Percentiles rank a stretch among this genome's conserved stretches.
Evolutionary conservation across 2,329 filamentous ascomycete genomes (phyloP).

Genomic region (Sporothrix brasiliensis): DNA sequence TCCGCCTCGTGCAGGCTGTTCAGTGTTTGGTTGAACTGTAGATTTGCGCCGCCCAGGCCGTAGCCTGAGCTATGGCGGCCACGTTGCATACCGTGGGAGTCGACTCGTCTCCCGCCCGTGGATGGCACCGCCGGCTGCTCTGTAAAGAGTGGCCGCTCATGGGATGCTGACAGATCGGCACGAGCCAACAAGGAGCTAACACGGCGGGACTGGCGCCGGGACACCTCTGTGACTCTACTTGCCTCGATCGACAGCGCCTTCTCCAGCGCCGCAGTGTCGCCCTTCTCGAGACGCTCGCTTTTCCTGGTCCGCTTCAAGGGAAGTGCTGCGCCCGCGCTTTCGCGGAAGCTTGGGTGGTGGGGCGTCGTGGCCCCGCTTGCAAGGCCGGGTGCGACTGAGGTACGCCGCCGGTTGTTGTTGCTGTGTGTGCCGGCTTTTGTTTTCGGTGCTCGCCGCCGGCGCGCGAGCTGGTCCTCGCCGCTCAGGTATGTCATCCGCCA

Average conservation of each 20-base stretch:
- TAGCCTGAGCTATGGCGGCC: slow-evolving; percentile 60
- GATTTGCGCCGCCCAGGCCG: slow-evolving; percentile 34
- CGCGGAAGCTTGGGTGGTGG: slow-evolving; percentile 68
- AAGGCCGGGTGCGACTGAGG: slow-evolving; percentile 68
- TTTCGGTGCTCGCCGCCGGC: slow-evolving; percentile 52
- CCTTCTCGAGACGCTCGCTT: slow-evolving; percentile 54
- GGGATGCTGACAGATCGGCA: slow-evolving; percentile 81
- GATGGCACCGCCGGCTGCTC: slow-evolving; percentile 56
- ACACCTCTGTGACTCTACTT: slow-evolving; percentile 59
- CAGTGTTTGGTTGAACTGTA: slow-evolving; percentile 52
- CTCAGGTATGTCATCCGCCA: slow-evolving; percentile 82
- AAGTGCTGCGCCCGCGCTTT: slow-evolving; percentile 70
- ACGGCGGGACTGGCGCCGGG: slow-evolving; percentile 67
- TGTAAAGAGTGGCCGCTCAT: slow-evolving; percentile 77
- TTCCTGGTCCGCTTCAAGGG: slow-evolving; percentile 58
- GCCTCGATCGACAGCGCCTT: slow-evolving; percentile 72
- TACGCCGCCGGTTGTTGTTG: slow-evolving; percentile 54
- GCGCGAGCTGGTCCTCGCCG: slow-evolving; percentile 61
- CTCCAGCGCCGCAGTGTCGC: slow-evolving; percentile 51
- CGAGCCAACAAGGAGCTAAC: slow-evolving; percentile 90
- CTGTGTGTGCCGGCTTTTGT: slow-evolving; percentile 48
- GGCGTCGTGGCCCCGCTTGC: slow-evolving; percentile 78
- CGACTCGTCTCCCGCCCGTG: slow-evolving; percentile 59
- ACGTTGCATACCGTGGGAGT: slow-evolving; percentile 72
- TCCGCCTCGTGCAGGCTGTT: slow-evolving; percentile 70